Evolutionary conservation across 192 early-diverging fungal species (phyloP).

Genomic region (Entrophospora sp.): DNA sequence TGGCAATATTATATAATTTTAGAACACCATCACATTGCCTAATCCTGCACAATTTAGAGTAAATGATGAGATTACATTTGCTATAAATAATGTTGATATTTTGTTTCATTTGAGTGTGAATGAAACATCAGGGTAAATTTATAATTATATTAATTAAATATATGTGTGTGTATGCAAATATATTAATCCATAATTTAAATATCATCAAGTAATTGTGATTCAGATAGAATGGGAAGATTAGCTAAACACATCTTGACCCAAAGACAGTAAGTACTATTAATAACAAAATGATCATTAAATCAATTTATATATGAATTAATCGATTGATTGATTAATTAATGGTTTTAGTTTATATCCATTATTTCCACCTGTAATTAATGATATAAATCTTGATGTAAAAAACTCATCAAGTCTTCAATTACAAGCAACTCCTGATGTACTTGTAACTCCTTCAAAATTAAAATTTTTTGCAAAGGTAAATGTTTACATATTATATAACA

Average conservation of each 20-base stretch:
- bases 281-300: neutral
- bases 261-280: conserved; percentile 42
- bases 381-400: conserved; percentile 27
- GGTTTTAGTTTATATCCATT: conserved; percentile 74
- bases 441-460: conserved; percentile 72
- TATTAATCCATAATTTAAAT: no score
- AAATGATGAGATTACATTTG: conserved; percentile 79
- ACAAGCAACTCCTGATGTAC: conserved; percentile 66
- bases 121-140: conserved; percentile 32
- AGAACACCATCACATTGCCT: conserved; percentile 35
- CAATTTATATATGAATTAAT: neutral
- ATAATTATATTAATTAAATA: neutral
- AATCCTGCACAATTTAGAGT: conserved; percentile 81
- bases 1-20: neutral
- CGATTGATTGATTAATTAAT: neutral
- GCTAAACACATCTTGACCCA: conserved; percentile 74
- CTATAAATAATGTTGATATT: conserved; percentile 65
- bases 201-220: no score
- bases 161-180: no score
- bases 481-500: no score
- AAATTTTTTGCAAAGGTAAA: conserved; percentile 57
- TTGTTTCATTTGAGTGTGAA: conserved; percentile 62
- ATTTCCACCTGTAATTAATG: conserved; percentile 46
- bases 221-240: conserved; percentile 33
- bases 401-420: conserved; percentile 35